Base-by-base conservation (phyloP, 225 moss, liverwort and hornwort genomes). In the Antitrichia curtipendula region DNA sequence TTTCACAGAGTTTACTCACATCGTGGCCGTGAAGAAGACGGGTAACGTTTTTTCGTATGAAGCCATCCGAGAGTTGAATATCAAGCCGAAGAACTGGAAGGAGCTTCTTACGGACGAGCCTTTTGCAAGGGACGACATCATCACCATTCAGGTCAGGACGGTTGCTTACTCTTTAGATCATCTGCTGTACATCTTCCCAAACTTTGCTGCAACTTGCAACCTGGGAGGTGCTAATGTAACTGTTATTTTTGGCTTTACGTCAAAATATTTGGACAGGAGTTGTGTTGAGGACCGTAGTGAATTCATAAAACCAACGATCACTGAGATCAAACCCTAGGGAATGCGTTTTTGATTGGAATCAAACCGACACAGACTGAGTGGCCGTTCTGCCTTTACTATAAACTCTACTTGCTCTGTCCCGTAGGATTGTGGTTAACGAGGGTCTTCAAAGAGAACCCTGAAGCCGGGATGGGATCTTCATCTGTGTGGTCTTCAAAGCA, bases 21-120 rank as follows among this genome's bases (percentile, higher is more conserved):
- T 99, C 81, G 96, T 99, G 79, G 99, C 96, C 81, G 89, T 99
- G 25, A 95, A 94, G 92, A 96, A 91, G 85, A 99, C 97, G 16
- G 99, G 99, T 63, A 99, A 99, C 85, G 97, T 99, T 49, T 99
- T 97, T 65, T 99, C 94, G 47, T 96, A 95, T 70, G 99, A 99
- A 94, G 99, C 99, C 62, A 90, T 99, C 49, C 94, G 94, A 83
- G 96, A 99, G 89, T 93, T 99, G 75, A 99, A 99, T 86, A 92
- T 99, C 54, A 96, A 95, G 91, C 85, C 97, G 43, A 99, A 95
- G 92, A 97, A 94, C 85, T 99, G 99, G 99, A 99, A 94, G 90
- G 99, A 99, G 90, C 94, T 99, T 66, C 95, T 99, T 40, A 95
- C 97, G 43, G 97, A 99, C 83, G 97, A 99, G 86, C 88, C 97